phyloP scores from a whole-genome alignment of 805 yeast genomes.

The Tetrapisispora phaffii region DNA sequence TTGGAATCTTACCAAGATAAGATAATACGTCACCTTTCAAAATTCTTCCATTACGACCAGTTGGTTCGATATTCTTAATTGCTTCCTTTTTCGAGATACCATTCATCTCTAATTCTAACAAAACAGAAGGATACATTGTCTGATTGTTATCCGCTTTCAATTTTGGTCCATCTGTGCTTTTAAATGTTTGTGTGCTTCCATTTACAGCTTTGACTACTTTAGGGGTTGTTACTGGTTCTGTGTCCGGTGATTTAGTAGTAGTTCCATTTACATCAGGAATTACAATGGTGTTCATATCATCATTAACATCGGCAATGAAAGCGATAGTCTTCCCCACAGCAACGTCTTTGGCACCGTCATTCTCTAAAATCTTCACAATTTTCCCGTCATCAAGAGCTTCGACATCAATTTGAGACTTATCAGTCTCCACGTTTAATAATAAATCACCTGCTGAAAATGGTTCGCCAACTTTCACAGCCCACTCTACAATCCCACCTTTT shows the following conservation, averaged over 20 bases:
- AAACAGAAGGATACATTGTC: constrained; percentile 71
- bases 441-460: constrained; percentile 74
- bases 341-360: constrained; percentile 69
- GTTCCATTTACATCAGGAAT: constrained; percentile 36
- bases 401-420: constrained; percentile 73
- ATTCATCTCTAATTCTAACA: constrained; percentile 49
- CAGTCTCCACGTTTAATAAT: constrained; percentile 73
- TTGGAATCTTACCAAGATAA: constrained; percentile 60
- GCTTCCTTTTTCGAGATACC: constrained; percentile 65
- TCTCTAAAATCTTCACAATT: constrained; percentile 59
- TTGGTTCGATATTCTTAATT: constrained; percentile 56
- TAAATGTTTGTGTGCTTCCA: constrained; percentile 1
- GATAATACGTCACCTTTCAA: constrained; percentile 89
- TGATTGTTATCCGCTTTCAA: constrained; percentile 54
- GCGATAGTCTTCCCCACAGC: constrained; percentile 90
- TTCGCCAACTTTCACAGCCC: constrained; percentile 80
- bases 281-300: constrained; percentile 58
- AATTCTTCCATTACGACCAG: constrained; percentile 84
- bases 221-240: constrained; percentile 3
- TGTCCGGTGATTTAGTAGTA: constrained; percentile 5
- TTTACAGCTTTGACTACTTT: constrained; percentile 13
- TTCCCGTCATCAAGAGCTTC: constrained; percentile 90
- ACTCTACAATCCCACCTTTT: constrained; percentile 80
- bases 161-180: constrained; percentile 11
- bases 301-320: constrained; percentile 76